Evolutionary conservation across 768 basidiomycete genomes (phyloP).

Genomic region (Lactarius hengduanensis): DNA sequence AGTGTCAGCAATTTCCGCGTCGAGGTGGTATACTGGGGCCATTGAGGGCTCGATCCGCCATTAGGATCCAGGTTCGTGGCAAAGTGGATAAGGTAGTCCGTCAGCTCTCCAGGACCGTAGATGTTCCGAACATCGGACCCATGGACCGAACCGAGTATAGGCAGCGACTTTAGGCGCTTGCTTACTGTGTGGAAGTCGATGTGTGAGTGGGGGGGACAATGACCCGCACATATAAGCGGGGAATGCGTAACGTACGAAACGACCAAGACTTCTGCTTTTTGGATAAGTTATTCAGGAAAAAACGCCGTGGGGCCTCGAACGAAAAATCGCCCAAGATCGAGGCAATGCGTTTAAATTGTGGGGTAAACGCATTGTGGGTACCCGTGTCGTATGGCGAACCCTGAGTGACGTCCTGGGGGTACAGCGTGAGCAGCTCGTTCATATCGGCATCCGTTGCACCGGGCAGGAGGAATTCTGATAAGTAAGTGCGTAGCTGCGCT

Average conservation of each 20-base stretch:
- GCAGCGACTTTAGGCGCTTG: slow-evolving; percentile 35
- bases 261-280: slow-evolving; percentile 37
- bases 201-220: not conserved
- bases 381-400: slow-evolving; percentile 36
- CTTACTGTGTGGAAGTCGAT: slow-evolving; percentile 33
- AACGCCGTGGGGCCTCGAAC: slow-evolving; percentile 40
- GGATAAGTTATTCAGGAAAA: slow-evolving; percentile 36
- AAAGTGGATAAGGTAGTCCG: slow-evolving; percentile 31
- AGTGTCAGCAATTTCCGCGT: slow-evolving; percentile 23
- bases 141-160: slow-evolving; percentile 33
- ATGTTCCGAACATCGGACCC: slow-evolving; percentile 18
- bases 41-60: slow-evolving; percentile 16
- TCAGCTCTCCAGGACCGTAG: slow-evolving; percentile 21
- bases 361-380: slow-evolving; percentile 29
- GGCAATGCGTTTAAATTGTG: slow-evolving; percentile 43
- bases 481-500: slow-evolving; percentile 20
- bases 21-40: slow-evolving; percentile 23
- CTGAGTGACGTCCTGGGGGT: slow-evolving; percentile 28
- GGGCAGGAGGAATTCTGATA: slow-evolving; percentile 13
- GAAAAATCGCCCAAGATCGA: slow-evolving; percentile 39
- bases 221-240: not conserved
- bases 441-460: slow-evolving; percentile 17
- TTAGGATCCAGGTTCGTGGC: slow-evolving; percentile 35
- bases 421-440: slow-evolving; percentile 16
- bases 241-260: slow-evolving; percentile 34